Base-by-base conservation (phyloP, 2,329 filamentous ascomycete species). In the Pseudocercospora crystallina region DNA sequence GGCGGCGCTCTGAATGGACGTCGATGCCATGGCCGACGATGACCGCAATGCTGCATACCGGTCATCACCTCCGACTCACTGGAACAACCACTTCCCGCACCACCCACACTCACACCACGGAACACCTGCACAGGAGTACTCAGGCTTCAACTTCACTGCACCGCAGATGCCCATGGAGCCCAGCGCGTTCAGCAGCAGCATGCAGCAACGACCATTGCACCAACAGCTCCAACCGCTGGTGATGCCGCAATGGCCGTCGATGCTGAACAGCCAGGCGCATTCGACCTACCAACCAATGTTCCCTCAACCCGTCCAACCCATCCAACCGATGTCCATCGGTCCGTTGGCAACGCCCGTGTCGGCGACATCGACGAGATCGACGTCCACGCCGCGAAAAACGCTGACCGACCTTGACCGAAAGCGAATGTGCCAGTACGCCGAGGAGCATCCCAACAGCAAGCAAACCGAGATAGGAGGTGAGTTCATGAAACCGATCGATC, bases 401-500 rank as follows among this genome's bases (percentile, higher is more conserved):
- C 77, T 99, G 61, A 96, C 90, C 7, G 89, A 96, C 65, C 86
- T 89, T 51, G 91, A 97, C 69, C 87, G 94, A 58, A 82, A 90
- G 59, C 82, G 84, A 38, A 99, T 99, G 91, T 99, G 94, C 71
- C 82, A 90, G 66, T 96, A 92, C 70, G 88, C 92, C 62, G 87
- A 94, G 67, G 87, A 95, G 56, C 86, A 97, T 67, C 94, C 92
- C 15, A 86, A 83, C 42, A 85, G 90, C 39, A 96, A 96, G 73
- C 94, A 99, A 74, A 94, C 90, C 13, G 92, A 97, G 66, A 99
- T 99, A 72, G 94, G 94, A 73, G 81, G 85, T 88, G 76, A 70
- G 81, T 69, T 17, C 17, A 15, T 41, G 29, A 3, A 30, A 29
- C 30, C 29, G 30, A 39, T 37, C 8, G 39, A 40, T 2, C 37